Conservation (phyloP, 495 filamentous ascomycete species). For the Trichoderma parareesei region DNA sequence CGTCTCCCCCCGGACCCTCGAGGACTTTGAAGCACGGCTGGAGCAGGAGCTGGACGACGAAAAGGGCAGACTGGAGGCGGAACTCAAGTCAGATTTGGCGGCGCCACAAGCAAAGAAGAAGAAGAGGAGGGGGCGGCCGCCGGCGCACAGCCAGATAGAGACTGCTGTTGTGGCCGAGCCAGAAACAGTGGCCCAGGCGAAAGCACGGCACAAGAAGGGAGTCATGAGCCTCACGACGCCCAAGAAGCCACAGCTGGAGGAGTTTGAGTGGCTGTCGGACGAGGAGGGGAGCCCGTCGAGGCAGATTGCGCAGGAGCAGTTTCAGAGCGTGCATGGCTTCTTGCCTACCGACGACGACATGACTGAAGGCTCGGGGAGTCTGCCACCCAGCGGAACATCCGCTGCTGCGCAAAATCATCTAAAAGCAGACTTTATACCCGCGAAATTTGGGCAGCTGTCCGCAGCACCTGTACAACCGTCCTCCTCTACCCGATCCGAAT, state of each 20-base stretch:
- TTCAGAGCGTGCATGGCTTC: background rate
- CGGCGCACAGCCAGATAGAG: constrained; percentile 12
- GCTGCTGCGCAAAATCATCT: background rate
- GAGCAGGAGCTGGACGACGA: constrained; percentile 25
- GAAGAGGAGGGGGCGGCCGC: constrained; percentile 3
- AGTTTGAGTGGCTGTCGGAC: constrained; percentile 7
- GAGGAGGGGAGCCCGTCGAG: background rate
- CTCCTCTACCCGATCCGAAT: no score
- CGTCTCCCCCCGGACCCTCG: constrained; percentile 35
- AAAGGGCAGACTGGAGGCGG: constrained; percentile 14
- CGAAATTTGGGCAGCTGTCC: background rate
- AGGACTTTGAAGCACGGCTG: constrained; percentile 35
- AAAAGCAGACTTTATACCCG: background rate
- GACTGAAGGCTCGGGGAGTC: background rate
- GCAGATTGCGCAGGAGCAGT: constrained; percentile 8
- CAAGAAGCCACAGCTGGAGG: constrained; percentile 17
- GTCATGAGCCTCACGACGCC: constrained; percentile 25
- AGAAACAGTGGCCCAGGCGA: constrained; percentile 13
- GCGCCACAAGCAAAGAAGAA: background rate
- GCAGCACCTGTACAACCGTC: background rate
- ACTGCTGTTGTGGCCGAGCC: background rate
- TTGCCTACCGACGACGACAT: background rate
- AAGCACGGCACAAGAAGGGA: constrained; percentile 24
- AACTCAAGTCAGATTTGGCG: constrained; percentile 10
- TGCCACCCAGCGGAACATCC: background rate